Evolutionary conservation across 2,329 filamentous ascomycete genomes (phyloP).

Genomic region (Exophiala sideris): DNA sequence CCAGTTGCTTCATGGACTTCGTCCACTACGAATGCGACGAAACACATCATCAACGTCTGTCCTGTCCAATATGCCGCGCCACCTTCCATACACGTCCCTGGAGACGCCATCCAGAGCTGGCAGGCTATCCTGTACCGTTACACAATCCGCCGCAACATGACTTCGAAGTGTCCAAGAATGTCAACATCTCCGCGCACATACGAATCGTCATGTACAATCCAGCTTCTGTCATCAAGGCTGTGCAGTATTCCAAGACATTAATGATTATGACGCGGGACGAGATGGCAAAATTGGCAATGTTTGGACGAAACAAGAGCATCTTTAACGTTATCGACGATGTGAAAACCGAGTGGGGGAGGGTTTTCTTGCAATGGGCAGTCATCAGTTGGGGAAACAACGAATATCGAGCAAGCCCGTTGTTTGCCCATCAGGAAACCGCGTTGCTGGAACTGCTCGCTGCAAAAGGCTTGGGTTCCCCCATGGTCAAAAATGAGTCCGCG

Average conservation of each 20-base stretch:
- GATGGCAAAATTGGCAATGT: slow-evolving; percentile 7
- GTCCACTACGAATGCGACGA: slow-evolving; percentile 5
- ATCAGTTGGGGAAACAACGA: slow-evolving; percentile 14
- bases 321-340: neutral
- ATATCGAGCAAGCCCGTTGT: slow-evolving; percentile 9
- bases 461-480: no score
- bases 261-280: slow-evolving; percentile 9
- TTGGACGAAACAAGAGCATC: neutral
- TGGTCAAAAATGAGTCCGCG: neutral
- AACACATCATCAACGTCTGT: neutral
- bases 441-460: no score
- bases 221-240: neutral
- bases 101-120: no score
- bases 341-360: neutral
- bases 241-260: neutral
- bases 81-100: neutral
- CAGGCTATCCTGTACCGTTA: no score
- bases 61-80: slow-evolving; percentile 17
- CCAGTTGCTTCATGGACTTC: slow-evolving; percentile 12
- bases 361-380: slow-evolving; percentile 6
- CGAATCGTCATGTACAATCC: slow-evolving; percentile 12
- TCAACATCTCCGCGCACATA: slow-evolving; percentile 2
- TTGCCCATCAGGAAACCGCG: neutral
- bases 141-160: no score
- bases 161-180: neutral